Base-by-base conservation (phyloP, 1,139 yeast genomes). In the Blastobotrys malaysiensis region DNA sequence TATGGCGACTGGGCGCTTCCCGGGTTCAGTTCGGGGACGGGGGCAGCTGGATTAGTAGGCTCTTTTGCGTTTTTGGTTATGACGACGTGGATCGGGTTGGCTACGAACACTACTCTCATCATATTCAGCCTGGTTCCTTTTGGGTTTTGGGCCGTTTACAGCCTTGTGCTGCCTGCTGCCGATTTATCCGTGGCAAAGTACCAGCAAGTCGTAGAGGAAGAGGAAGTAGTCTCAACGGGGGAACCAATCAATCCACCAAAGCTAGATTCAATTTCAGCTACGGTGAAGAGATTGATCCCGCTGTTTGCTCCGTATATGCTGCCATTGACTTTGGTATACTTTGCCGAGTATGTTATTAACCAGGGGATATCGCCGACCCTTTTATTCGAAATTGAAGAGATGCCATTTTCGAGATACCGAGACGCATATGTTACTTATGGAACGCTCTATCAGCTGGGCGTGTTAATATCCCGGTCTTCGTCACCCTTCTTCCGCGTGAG, bases 21-120 rank as follows among this genome's bases (percentile, higher is more conserved):
- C 50, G 97, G 96, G 0, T 93, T 95, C 80, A 86, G 96, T 43
- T 80, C 90, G 13, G 99, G 99, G 0, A 93, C 98, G 0, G 98
- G 98, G 0, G 95, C 89, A 11, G 98, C 99, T 0, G 98, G 98
- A 0, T 69, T 91, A 2, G 78, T 82, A 19, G 99, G 98, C 0
- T 84, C 95, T 26, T 81, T 81, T 49, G 65, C 75, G 6, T 84
- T 77, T 60, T 61, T 84, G 70, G 61, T 79, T 0, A 56, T 82
- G 57, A 84, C 89, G 0, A 80, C 87, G 0, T 73, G 83, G 69
- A 52, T 82, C 14, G 69, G 77, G 2, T 52, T 83, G 2, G 67
- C 78, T 3, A 78, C 83, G 0, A 70, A 66, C 19, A 57, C 71
- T 1, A 68, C 85, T 0, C 68, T 85, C 50, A 61, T 81, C 18